Conservation (phyloP, 768 basidiomycete species). For the Strobilomyces dryophilus region DNA sequence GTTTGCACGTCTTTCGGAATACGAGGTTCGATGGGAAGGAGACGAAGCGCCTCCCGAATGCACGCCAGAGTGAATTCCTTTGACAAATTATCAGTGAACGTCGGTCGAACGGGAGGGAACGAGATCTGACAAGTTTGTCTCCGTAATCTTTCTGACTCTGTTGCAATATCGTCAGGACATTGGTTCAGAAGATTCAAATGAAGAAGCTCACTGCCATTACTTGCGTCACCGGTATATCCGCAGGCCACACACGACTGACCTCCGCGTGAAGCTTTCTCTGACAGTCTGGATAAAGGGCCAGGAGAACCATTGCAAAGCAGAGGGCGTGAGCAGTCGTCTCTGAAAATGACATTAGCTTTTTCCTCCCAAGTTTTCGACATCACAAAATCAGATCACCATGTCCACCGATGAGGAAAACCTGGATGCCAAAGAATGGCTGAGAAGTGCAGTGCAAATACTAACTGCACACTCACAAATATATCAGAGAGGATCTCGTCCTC, state of each 20-base stretch:
- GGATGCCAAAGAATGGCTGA: not conserved
- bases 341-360: slow-evolving; percentile 18
- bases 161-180: not conserved
- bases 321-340: slow-evolving; percentile 47
- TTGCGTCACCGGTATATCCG: slow-evolving; percentile 25
- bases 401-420: slow-evolving; percentile 47
- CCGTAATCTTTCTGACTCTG: slow-evolving; percentile 40
- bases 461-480: slow-evolving; percentile 37
- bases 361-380: not conserved
- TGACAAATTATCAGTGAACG: not conserved
- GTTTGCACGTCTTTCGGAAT: slow-evolving; percentile 31
- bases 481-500: slow-evolving; percentile 47
- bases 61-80: slow-evolving; percentile 42
- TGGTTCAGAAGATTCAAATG: no score
- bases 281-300: slow-evolving; percentile 48
- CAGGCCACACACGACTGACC: slow-evolving; percentile 36
- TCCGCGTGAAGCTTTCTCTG: slow-evolving; percentile 47
- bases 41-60: slow-evolving; percentile 44
- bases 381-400: slow-evolving; percentile 33
- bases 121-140: slow-evolving; percentile 32
- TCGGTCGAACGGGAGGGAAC: not conserved
- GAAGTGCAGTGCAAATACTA: not conserved
- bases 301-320: slow-evolving; percentile 37
- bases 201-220: slow-evolving; percentile 26
- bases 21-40: slow-evolving; percentile 37